Base-by-base conservation (phyloP, 1,284 basidiomycete genomes). In the Polyporus tsugae region DNA sequence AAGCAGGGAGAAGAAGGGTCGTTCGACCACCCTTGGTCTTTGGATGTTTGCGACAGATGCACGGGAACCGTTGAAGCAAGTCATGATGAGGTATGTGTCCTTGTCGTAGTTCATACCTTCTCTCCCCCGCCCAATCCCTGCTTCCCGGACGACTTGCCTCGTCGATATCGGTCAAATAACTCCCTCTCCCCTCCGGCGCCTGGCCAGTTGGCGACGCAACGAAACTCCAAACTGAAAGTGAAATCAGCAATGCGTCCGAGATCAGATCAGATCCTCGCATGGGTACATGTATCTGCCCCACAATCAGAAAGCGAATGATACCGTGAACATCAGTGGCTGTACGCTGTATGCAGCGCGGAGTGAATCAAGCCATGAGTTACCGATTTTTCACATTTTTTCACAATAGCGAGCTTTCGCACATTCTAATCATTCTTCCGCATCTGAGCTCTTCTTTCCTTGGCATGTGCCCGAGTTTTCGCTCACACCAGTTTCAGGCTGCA, bases 21-120 rank as follows among this genome's bases (percentile, higher is more conserved):
- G 77, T 29, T 80, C 84, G 2, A 82, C 82, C 55, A 91, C 89
- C 2, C 86, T 93, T 68, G 94, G 94, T 2, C 82, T 96, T 10
- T 96, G 95, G 95, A 91, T 92, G 78, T 90, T 89, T 74, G 86
- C 91, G 39, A 87, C 88, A 17, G 89, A 91, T 65, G 87, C 90
- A 41, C 85, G 93, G 53, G 91, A 92, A 75, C 86, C 88, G 33
- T 84, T 95, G 77, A 88, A 85, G 68, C 86, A 89, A 72, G 89
- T 92, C 67, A 85, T 92, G 82, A 80, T 85, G 77, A 84, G 90
- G 91, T 90, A 72, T 35, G 74, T 73, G 80, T 80, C 4, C 41
- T 19, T 53, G 29, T n/a, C 4, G 2, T 25, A 22, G 7, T 41
- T 25, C 5, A 0, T 22, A 22, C 9, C 29, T 38, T 2, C 17